phyloP scores from a whole-genome alignment of 805 yeast genomes.

The Lipomyces chichibuensis region DNA sequence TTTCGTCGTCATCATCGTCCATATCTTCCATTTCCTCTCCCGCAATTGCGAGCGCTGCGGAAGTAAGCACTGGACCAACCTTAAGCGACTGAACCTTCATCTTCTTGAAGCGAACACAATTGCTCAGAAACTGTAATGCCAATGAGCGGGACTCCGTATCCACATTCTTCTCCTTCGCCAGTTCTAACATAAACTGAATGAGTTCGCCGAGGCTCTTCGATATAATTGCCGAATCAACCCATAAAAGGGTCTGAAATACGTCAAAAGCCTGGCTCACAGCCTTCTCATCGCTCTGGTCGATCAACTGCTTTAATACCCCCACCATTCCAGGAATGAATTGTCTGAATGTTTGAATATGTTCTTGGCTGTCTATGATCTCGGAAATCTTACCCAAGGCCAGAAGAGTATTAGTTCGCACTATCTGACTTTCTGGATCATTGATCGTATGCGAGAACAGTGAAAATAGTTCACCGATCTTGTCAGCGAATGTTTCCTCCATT shows the following conservation, averaged over 20 bases:
- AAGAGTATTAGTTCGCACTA: slow-evolving; percentile 80
- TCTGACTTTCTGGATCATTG: slow-evolving; percentile 60
- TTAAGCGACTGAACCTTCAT: slow-evolving; percentile 76
- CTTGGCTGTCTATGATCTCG: slow-evolving; percentile 60
- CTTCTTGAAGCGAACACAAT: slow-evolving; percentile 78
- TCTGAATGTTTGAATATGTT: slow-evolving; percentile 58
- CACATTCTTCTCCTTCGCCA: slow-evolving; percentile 62
- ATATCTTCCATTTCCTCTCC: slow-evolving; percentile 76
- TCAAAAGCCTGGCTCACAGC: slow-evolving; percentile 76
- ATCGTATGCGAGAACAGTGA: slow-evolving; percentile 70
- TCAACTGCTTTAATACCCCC: slow-evolving; percentile 73
- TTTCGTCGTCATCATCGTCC: slow-evolving; percentile 91
- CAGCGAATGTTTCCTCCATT: slow-evolving; percentile 57
- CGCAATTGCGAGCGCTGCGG: slow-evolving; percentile 73
- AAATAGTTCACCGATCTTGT: slow-evolving; percentile 68
- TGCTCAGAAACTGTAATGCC: slow-evolving; percentile 80
- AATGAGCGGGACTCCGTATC: slow-evolving; percentile 83
- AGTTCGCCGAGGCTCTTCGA: slow-evolving; percentile 74
- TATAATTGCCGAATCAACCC: slow-evolving; percentile 74
- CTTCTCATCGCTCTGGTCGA: slow-evolving; percentile 70
- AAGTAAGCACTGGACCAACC: slow-evolving; percentile 78
- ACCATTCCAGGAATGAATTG: slow-evolving; percentile 78
- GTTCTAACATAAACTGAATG: slow-evolving; percentile 65
- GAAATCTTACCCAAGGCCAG: slow-evolving; percentile 66
- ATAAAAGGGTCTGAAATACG: slow-evolving; percentile 76